Base-by-base conservation (phyloP, 805 yeast species). In the Lachancea kluyveri region DNA sequence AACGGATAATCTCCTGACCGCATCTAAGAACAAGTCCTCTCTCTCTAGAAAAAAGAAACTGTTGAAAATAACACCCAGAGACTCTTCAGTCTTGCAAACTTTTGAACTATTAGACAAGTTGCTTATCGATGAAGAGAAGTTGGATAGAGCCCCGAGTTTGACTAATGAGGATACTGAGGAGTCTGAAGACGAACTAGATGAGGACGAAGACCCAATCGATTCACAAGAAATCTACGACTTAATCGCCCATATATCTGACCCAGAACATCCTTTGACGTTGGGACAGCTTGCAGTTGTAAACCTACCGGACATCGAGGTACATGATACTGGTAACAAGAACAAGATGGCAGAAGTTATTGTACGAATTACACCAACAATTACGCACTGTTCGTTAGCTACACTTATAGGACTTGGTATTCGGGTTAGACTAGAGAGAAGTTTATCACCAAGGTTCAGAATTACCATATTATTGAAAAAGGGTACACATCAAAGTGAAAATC, bases 341-440 rank as follows among this genome's bases (percentile, higher is more conserved):
- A 70, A 70, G 21, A 74, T 87, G 48, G 81, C 92, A 0, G 84
- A 79, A 40, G 85, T 92, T 1, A 49, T 74, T 14, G 85, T 92
- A 17, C 74, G 72, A 46, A 92, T 92, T 40, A 92, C 99, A 0
- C 99, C 99, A 1, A 92, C 99, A 0, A 90, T 92, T 46, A 92
- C 97, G 4, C 99, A 92, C 52, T 92, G 99, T 56, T 86, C 96
- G 1, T 66, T 92, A 39, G 98, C 98, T 1, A 92, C 98, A 0
- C 69, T 92, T 29, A 92, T 92, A 36, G 99, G 99, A 0, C 68
- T 92, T 23, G 97, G 98, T 0, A 85, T 92, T 33, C 67, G 96
- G 30, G 97, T 92, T 1, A 67, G 99, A 21, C 65, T 92, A 26
- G 96, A 90, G 41, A 65, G 99, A 48, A 74, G 94, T 39, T 68